Percentiles rank a stretch among this genome's conserved stretches.
phyloP scores from a whole-genome alignment of 176 grass and related monocot genomes.

The Oryza glumipatula region DNA sequence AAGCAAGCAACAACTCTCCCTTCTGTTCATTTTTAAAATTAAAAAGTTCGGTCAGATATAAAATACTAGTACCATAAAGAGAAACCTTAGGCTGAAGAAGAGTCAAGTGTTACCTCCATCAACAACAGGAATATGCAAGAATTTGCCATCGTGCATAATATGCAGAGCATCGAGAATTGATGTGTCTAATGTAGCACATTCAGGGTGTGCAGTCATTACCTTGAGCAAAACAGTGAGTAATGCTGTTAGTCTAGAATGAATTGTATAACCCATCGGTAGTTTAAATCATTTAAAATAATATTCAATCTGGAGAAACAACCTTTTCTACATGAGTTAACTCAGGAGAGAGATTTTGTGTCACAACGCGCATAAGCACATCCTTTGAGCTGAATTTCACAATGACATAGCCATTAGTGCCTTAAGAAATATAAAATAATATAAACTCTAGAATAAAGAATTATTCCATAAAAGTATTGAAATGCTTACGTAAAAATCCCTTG shows the following conservation, averaged over 20 bases:
- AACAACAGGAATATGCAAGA: constrained; percentile 93
- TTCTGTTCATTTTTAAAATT: constrained; percentile 49
- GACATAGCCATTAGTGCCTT: constrained; percentile 31
- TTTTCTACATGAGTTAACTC: constrained; percentile 95
- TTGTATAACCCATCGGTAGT: neutral
- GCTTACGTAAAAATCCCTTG: constrained; percentile 92
- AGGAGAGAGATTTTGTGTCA: constrained; percentile 87
- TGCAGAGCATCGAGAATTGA: constrained; percentile 96
- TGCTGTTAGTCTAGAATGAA: constrained; percentile 39
- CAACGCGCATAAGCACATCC: constrained; percentile 96
- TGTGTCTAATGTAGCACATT: constrained; percentile 75
- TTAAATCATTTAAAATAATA: neutral
- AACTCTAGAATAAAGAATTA: neutral
- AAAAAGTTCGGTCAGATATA: constrained; percentile 22
- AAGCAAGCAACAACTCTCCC: constrained; percentile 80
- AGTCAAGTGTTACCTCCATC: constrained; percentile 69
- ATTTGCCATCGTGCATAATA: constrained; percentile 93
- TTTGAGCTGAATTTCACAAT: constrained; percentile 73
- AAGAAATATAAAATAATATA: constrained; percentile 13
- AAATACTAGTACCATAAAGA: constrained; percentile 22
- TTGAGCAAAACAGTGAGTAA: constrained; percentile 44
- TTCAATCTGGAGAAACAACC: constrained; percentile 53
- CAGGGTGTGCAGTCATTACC: constrained; percentile 90
- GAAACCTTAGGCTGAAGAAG: constrained; percentile 24
- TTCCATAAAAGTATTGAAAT: constrained; percentile 26